Conservation (phyloP, 148 eudicot species). For the Drosera capensis region DNA sequence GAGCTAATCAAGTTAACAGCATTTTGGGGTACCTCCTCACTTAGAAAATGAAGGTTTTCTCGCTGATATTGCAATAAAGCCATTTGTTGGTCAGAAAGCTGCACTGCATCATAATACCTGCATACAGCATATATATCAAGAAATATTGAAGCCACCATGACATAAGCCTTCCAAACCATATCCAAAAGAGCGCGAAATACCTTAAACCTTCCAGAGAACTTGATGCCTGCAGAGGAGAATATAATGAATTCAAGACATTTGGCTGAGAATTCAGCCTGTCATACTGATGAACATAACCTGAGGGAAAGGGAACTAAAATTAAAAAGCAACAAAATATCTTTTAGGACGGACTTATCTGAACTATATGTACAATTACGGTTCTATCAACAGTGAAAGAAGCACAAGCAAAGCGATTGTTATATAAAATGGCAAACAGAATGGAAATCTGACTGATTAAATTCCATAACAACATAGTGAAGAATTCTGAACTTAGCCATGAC, state of each 20-base stretch:
- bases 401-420: too few relatives aligned
- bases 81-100: slow-evolving; percentile 99
- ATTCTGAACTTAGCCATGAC: too few relatives aligned
- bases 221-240: slow-evolving; percentile 93
- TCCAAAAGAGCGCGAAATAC: slow-evolving; percentile 25
- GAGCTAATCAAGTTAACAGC: not conserved
- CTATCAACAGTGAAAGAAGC: too few relatives aligned
- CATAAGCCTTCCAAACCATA: too few relatives aligned
- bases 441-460: too few relatives aligned
- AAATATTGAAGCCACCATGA: not conserved
- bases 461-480: too few relatives aligned
- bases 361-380: too few relatives aligned
- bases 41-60: slow-evolving; percentile 86
- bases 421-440: too few relatives aligned
- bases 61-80: slow-evolving; percentile 95
- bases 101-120: slow-evolving; percentile 89
- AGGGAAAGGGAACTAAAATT: not conserved
- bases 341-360: too few relatives aligned
- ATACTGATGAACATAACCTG: slow-evolving; percentile 93
- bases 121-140: too few relatives aligned
- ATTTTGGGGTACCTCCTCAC: slow-evolving; percentile 65
- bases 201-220: slow-evolving; percentile 86
- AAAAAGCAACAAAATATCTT: not conserved
- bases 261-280: slow-evolving; percentile 88
- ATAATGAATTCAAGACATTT: slow-evolving; percentile 85